phyloP scores from a whole-genome alignment of 345 rosid species.

The Abelmoschus esculentus region DNA sequence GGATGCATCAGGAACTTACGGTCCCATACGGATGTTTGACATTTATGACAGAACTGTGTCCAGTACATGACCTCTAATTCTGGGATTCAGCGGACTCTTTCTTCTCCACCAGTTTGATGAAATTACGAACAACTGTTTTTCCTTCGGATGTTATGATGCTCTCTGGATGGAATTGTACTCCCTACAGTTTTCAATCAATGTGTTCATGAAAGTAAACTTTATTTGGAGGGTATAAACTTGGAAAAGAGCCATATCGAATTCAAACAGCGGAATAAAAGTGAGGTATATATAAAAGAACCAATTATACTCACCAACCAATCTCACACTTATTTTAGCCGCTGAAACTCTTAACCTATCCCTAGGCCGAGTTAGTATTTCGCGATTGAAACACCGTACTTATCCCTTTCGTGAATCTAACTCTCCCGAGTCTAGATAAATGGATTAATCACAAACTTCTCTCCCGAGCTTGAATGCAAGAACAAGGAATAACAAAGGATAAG shows the following conservation, averaged over 20 bases:
- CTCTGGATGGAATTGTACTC: conserved; percentile 97
- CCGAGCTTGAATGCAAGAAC: too few species aligned
- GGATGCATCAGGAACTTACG: background rate
- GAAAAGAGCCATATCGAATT: background rate
- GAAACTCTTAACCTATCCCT: too few species aligned
- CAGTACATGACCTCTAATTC: conserved; percentile 13
- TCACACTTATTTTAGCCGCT: too few species aligned
- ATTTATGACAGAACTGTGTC: background rate
- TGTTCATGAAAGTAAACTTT: background rate
- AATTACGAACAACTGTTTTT: conserved; percentile 61
- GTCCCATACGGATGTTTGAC: background rate
- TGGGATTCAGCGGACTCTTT: conserved; percentile 46
- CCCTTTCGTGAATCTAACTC: too few species aligned
- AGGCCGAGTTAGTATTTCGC: too few species aligned
- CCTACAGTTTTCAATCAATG: conserved; percentile 36
- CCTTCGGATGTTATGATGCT: conserved; percentile 88
- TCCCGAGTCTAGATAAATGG: too few species aligned
- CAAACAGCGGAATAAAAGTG: too few species aligned
- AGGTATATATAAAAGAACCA: too few species aligned
- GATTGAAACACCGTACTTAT: too few species aligned
- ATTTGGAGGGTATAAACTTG: background rate
- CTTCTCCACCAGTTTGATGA: conserved; percentile 53
- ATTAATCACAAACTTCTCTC: too few species aligned
- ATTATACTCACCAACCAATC: too few species aligned
- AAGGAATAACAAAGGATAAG: too few species aligned